Evolutionary conservation across 805 yeast genomes (phyloP).

Genomic region (Cyberlindnera maritima): DNA sequence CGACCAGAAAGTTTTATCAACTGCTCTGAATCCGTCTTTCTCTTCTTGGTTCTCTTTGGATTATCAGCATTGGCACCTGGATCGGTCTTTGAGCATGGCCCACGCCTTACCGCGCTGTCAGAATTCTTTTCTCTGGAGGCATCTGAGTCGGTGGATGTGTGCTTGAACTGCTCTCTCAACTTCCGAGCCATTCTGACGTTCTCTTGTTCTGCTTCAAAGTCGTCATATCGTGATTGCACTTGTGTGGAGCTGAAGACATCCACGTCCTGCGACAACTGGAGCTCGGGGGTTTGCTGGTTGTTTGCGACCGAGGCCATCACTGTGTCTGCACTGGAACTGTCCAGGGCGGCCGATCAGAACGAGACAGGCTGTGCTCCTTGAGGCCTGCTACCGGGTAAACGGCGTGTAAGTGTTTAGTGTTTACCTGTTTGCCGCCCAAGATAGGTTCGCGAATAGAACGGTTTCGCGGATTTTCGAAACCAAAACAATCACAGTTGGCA

Average conservation of each 20-base stretch:
- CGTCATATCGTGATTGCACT: constrained; percentile 24
- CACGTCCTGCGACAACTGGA: constrained; percentile 4
- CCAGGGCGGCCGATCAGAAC: no score
- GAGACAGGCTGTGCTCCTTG: no score
- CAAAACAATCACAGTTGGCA: background rate
- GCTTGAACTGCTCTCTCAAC: background rate
- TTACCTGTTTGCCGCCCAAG: background rate
- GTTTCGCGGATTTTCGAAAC: background rate
- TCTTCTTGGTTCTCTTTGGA: background rate
- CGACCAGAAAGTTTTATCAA: background rate
- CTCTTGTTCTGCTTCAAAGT: constrained; percentile 15
- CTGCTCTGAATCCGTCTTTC: background rate
- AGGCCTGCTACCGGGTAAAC: no score
- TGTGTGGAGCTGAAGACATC: constrained; percentile 24
- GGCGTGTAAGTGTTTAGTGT: background rate
- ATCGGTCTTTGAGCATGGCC: background rate
- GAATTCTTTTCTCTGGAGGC: background rate
- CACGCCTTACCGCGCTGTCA: background rate
- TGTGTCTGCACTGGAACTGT: no score
- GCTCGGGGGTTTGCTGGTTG: background rate
- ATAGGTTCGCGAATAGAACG: background rate
- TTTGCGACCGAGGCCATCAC: background rate
- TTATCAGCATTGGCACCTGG: background rate
- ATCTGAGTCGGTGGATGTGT: background rate
- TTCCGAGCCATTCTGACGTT: background rate